Evolutionary conservation across 441 rosid genomes (phyloP).

Genomic region (Eruca vesicaria): DNA sequence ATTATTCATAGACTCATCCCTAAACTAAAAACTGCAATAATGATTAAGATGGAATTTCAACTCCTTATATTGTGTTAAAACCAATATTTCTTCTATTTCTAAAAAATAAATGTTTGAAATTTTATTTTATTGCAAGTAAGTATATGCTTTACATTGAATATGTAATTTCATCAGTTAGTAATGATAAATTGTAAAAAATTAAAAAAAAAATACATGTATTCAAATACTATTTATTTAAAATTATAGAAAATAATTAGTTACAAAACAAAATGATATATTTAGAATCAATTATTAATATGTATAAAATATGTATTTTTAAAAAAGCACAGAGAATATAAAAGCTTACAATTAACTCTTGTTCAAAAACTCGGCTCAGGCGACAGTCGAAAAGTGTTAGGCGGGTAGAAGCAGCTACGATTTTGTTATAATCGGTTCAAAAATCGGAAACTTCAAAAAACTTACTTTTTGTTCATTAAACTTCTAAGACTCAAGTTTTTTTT

Average conservation of each 20-base stretch:
- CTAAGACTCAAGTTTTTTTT: too few species aligned
- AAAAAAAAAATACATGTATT: too few species aligned
- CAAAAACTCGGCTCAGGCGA: too few species aligned
- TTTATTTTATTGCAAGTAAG: neutral
- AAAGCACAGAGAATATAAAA: neutral
- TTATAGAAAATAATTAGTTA: neutral
- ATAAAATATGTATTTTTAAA: neutral
- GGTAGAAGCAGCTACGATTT: too few species aligned
- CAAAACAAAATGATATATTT: neutral
- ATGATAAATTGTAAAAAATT: neutral
- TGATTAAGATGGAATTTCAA: constrained; percentile 19
- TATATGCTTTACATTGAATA: neutral
- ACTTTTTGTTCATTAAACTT: too few species aligned
- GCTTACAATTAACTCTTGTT: neutral
- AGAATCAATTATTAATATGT: neutral
- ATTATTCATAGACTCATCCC: constrained; percentile 6
- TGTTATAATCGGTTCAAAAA: too few species aligned
- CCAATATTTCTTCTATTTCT: neutral
- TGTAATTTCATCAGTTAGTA: neutral
- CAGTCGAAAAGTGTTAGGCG: too few species aligned
- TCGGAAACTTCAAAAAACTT: too few species aligned
- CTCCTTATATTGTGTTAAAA: neutral
- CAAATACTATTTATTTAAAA: neutral
- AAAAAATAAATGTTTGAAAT: neutral
- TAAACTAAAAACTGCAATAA: constrained; percentile 12